Percentiles rank a stretch among this genome's conserved stretches.
Evolutionary conservation across 2,329 filamentous ascomycete species (phyloP).

Genomic region (Venturia oleaginea): DNA sequence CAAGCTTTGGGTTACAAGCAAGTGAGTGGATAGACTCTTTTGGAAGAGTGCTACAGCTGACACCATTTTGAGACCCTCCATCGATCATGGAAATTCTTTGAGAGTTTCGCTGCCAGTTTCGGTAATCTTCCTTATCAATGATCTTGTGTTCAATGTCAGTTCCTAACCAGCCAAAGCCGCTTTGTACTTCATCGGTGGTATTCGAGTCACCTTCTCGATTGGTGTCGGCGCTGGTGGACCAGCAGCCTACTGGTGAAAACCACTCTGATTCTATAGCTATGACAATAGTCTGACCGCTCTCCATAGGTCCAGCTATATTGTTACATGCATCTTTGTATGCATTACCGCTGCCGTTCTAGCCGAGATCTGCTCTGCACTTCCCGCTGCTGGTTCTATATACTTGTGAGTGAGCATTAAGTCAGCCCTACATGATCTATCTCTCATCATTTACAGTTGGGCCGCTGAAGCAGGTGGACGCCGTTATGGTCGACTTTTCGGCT

Average conservation of each 20-base stretch:
- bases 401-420: slow-evolving; percentile 23
- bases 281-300: background rate
- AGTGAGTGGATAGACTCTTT: background rate
- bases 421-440: background rate
- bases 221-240: slow-evolving; percentile 53
- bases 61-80: slow-evolving; percentile 8
- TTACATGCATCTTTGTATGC: slow-evolving; percentile 52
- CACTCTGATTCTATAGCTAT: background rate
- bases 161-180: slow-evolving; percentile 36
- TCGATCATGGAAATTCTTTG: slow-evolving; percentile 14
- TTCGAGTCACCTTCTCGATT: slow-evolving; percentile 53
- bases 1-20: slow-evolving; percentile 15
- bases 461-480: slow-evolving; percentile 48
- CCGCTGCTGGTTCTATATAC: slow-evolving; percentile 51
- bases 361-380: slow-evolving; percentile 51
- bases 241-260: slow-evolving; percentile 47
- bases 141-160: background rate
- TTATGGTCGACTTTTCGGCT: slow-evolving; percentile 48
- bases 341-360: slow-evolving; percentile 53
- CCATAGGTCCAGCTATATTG: slow-evolving; percentile 48
- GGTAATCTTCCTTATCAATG: background rate
- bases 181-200: slow-evolving; percentile 52
- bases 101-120: slow-evolving; percentile 14
- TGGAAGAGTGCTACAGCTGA: background rate
- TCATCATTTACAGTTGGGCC: slow-evolving; percentile 36